Base-by-base conservation (phyloP, 768 basidiomycete species). In the Sporobolomyces roseus region DNA sequence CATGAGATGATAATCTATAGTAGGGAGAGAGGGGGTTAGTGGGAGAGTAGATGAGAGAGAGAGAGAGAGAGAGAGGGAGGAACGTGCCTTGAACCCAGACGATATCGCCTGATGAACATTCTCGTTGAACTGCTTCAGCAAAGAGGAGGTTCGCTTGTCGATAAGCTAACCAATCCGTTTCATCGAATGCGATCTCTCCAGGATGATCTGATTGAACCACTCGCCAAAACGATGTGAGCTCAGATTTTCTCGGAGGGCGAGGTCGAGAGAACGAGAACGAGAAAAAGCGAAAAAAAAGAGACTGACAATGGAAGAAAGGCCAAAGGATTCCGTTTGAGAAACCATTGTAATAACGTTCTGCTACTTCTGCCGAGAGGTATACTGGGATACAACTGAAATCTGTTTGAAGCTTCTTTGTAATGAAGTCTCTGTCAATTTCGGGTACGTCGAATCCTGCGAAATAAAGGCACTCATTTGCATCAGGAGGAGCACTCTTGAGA, bases 281-380 rank as follows among this genome's bases (percentile, higher is more conserved):
- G 10, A 41, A 41, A 41, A 41, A 41, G 10, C 29, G 30, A 25
- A 14, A 27, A 38, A 30, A 9, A 17, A 29, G 16, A 13, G 36
- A 61, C 75, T 56, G 13, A 75, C 75, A 99, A 79, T 99, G 96
- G 84, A 99, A 97, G 53, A 99, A 83, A 3, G 96, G 96, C 96
- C 96, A 99, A 58, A 99, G 86, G 80, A 99, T 98, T 61, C 93
- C 96, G 81, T 99, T 99, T 75, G 93, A 94, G 84, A 99, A 98
- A 63, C 96, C 91, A 78, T 93, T 93, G 81, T 91, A 99, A 80
- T 98, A 93, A 60, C 88, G 85, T 79, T 99, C 96, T n/a, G 96
- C 94, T 72, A 99, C 85, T 76, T 98, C 94, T 78, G 97, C 94
- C 69, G 93, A 89, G 74, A 99, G 87, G 80, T 96, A 96, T 76